Conservation (phyloP, 192 early-diverging fungal species). For the Coemansia sp. region DNA sequence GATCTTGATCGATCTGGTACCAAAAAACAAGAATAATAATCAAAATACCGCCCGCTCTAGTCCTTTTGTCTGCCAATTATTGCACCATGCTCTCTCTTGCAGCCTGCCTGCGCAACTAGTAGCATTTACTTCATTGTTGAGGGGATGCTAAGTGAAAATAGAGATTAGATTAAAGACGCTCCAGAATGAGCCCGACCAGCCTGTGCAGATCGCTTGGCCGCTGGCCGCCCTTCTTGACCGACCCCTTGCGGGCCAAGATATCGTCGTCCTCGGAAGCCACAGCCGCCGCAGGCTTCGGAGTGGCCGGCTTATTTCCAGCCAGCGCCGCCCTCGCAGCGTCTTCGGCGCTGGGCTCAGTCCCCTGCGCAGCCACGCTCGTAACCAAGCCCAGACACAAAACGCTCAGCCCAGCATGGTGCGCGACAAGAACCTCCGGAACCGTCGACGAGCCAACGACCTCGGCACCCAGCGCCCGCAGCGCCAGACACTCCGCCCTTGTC, state of each 20-base stretch:
- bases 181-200: slow-evolving; percentile 32
- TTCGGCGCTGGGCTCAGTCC: slow-evolving; percentile 36
- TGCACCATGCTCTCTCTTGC: no score
- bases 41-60: no score
- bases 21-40: not conserved
- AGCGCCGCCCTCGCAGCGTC: slow-evolving; percentile 32
- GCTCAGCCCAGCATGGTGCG: slow-evolving; percentile 75
- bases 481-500: slow-evolving; percentile 76
- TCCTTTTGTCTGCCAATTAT: no score
- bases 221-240: slow-evolving; percentile 46
- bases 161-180: slow-evolving; percentile 16
- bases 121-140: no score
- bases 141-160: no score
- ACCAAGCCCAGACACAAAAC: slow-evolving; percentile 78
- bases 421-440: slow-evolving; percentile 85
- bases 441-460: slow-evolving; percentile 90
- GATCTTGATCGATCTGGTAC: no score
- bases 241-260: slow-evolving; percentile 31
- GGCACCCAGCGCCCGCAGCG: slow-evolving; percentile 65
- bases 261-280: slow-evolving; percentile 26
- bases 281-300: slow-evolving; percentile 1
- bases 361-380: slow-evolving; percentile 63
- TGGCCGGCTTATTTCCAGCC: slow-evolving; percentile 16
- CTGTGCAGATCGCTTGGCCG: slow-evolving; percentile 36
- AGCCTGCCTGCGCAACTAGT: no score